Evolutionary conservation across 108 stramenopile genomes (phyloP).

Genomic region (Nitzschia sp.): DNA sequence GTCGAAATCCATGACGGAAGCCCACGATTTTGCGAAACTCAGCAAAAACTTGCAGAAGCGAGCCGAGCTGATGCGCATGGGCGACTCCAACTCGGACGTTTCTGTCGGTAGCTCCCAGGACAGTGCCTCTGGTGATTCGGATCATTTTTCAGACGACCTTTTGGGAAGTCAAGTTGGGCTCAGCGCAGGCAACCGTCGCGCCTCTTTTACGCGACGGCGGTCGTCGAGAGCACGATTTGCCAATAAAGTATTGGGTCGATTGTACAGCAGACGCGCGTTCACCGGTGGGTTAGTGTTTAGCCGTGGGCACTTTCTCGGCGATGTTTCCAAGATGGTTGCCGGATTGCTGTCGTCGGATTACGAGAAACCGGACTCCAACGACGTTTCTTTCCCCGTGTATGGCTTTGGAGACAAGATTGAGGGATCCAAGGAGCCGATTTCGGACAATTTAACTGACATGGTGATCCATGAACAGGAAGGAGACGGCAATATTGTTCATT

Average conservation of each 20-base stretch:
- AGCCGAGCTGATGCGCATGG: slow-evolving; percentile 44
- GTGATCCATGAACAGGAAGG: slow-evolving; percentile 62
- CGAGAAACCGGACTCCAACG: slow-evolving; percentile 19
- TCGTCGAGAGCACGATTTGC: slow-evolving; percentile 72
- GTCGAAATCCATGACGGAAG: slow-evolving; percentile 34
- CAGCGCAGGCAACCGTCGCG: slow-evolving; percentile 15
- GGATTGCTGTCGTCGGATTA: slow-evolving; percentile 57
- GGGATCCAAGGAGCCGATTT: slow-evolving; percentile 23
- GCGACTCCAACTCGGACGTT: slow-evolving; percentile 15
- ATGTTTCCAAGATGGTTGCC: slow-evolving; percentile 86
- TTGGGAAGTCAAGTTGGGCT: slow-evolving; percentile 17
- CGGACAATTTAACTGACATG: slow-evolving; percentile 40
- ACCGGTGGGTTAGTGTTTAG: slow-evolving; percentile 84
- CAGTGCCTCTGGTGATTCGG: slow-evolving; percentile 17
- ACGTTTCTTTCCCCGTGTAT: slow-evolving; percentile 25
- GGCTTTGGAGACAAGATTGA: slow-evolving; percentile 56
- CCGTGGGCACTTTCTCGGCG: slow-evolving; percentile 85
- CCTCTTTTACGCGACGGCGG: slow-evolving; percentile 36
- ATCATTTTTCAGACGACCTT: slow-evolving; percentile 35
- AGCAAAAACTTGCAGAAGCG: slow-evolving; percentile 63
- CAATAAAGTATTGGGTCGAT: slow-evolving; percentile 79
- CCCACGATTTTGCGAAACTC: slow-evolving; percentile 60
- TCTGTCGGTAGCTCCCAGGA: slow-evolving; percentile 34
- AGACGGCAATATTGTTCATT: slow-evolving; percentile 59
- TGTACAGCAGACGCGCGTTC: slow-evolving; percentile 79